A percentile compares a stretch with the other conserved stretches of the same genome.
phyloP scores from a whole-genome alignment of 345 rosid species.

The Syzygium oleosum region DNA sequence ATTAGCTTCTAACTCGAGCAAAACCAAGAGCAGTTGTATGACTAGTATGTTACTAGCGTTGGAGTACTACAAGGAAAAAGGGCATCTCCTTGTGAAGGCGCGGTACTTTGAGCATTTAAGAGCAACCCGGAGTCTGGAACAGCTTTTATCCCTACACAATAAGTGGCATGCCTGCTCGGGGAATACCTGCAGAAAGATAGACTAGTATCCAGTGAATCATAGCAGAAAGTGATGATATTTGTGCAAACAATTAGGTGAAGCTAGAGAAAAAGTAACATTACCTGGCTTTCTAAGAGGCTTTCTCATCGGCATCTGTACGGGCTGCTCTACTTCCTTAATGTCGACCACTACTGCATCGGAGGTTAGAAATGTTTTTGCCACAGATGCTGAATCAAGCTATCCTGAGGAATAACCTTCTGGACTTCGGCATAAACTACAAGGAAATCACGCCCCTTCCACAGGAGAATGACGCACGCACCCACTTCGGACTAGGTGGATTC shows the following conservation, averaged over 20 bases:
- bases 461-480: no score
- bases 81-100: background rate
- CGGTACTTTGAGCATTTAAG: background rate
- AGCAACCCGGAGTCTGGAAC: background rate
- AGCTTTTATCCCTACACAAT: background rate
- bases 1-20: background rate
- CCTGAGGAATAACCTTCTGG: no score
- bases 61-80: background rate
- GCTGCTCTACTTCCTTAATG: slow-evolving; percentile 35
- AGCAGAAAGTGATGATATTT: background rate
- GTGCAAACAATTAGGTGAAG: background rate
- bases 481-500: no score
- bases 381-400: slow-evolving; percentile 80
- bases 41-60: background rate
- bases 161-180: background rate
- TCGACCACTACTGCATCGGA: slow-evolving; percentile 80
- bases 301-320: slow-evolving; percentile 21
- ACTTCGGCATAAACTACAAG: no score
- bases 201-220: background rate
- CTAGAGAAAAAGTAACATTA: background rate
- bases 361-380: slow-evolving; percentile 73
- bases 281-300: slow-evolving; percentile 34
- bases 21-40: background rate
- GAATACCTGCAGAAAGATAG: background rate
- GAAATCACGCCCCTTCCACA: no score